phyloP scores from a whole-genome alignment of 2,329 filamentous ascomycete genomes.

The Clarireedia monteithiana region DNA sequence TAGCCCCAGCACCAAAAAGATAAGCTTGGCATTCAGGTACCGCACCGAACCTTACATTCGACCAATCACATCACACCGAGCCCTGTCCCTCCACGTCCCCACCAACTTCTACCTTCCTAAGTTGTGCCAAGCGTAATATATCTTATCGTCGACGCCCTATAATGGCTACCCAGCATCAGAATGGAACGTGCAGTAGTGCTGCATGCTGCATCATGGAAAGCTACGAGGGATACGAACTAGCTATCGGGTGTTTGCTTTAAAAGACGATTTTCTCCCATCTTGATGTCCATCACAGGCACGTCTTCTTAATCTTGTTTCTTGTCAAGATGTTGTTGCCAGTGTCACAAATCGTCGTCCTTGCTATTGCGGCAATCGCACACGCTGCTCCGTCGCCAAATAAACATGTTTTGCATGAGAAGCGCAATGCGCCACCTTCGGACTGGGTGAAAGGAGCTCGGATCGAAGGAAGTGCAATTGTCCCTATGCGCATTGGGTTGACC shows the following conservation, averaged over 20 bases:
- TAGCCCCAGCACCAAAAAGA: background rate
- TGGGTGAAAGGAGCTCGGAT: slow-evolving; percentile 18
- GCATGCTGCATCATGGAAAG: too few relatives aligned
- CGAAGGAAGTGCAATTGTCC: slow-evolving; percentile 25
- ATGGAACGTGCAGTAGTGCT: too few relatives aligned
- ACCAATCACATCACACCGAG: background rate
- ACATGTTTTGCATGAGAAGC: slow-evolving; percentile 18
- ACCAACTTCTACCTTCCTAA: slow-evolving; percentile 1
- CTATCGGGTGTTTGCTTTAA: background rate
- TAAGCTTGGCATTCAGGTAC: slow-evolving; percentile 5
- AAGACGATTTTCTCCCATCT: background rate
- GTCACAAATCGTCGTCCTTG: slow-evolving; percentile 2
- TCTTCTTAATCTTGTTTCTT: background rate
- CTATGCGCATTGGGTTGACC: slow-evolving; percentile 37
- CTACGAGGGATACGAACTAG: background rate
- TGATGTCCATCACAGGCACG: background rate
- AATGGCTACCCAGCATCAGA: background rate
- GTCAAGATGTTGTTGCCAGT: slow-evolving; percentile 10
- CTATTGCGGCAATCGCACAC: slow-evolving; percentile 10
- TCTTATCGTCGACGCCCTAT: background rate
- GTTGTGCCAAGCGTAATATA: background rate
- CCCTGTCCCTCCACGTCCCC: background rate
- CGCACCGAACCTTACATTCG: background rate
- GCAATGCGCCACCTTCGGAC: slow-evolving; percentile 9
- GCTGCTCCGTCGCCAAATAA: slow-evolving; percentile 9